Evolutionary conservation across 345 rosid genomes (phyloP).

Genomic region (Eutrema yunnanense): DNA sequence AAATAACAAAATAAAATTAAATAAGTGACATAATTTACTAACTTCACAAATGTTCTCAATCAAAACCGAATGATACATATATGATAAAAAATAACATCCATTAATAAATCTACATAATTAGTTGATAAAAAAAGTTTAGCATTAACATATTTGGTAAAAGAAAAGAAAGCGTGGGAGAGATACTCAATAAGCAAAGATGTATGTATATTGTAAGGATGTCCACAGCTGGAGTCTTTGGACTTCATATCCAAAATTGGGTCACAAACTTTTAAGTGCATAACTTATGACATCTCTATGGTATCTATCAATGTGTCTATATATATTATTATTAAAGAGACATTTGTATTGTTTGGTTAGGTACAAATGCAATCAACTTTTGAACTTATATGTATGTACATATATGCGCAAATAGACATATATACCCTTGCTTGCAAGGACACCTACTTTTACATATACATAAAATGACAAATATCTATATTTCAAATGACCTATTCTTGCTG

Average conservation of each 20-base stretch:
- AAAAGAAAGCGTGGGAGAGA: not conserved
- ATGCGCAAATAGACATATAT: conserved; percentile 5
- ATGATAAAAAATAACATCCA: not conserved
- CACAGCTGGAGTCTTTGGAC: conserved; percentile 28
- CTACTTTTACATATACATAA: conserved; percentile 14
- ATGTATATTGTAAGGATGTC: conserved; percentile 7
- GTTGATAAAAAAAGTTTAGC: not conserved
- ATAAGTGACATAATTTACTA: too few relatives aligned
- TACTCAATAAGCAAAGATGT: not conserved
- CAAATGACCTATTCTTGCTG: conserved; percentile 6
- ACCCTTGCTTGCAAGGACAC: conserved; percentile 27
- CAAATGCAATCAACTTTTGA: conserved; percentile 25
- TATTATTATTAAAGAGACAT: not conserved
- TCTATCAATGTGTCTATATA: conserved; percentile 1
- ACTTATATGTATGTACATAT: not conserved
- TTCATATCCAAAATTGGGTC: conserved; percentile 23
- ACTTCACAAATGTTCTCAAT: too few relatives aligned
- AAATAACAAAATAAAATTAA: too few relatives aligned
- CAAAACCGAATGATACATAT: too few relatives aligned
- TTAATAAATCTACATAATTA: not conserved
- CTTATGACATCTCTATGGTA: not conserved
- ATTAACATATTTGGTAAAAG: not conserved
- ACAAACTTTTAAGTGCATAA: conserved; percentile 7
- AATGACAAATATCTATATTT: conserved; percentile 12
- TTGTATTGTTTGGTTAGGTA: conserved; percentile 19